Evolutionary conservation across 495 filamentous ascomycete genomes (phyloP).

Genomic region (Penicillium chermesinum): DNA sequence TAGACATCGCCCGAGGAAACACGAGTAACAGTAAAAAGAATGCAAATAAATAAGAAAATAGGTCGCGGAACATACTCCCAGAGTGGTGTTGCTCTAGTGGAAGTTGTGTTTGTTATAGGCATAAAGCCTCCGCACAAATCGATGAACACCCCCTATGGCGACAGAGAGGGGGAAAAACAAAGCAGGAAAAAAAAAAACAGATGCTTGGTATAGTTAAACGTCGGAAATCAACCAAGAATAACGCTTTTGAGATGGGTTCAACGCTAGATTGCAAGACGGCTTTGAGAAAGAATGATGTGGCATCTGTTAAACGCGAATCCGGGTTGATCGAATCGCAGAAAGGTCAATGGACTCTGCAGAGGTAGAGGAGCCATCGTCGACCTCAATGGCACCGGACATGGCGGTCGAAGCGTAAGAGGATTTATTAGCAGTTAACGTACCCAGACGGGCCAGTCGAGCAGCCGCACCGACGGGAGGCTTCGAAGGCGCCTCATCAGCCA

Average conservation of each 20-base stretch:
- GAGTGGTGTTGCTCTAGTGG: too few species aligned
- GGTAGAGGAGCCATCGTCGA: slow-evolving; percentile 34
- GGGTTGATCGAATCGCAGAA: slow-evolving; percentile 35
- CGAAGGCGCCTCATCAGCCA: slow-evolving; percentile 8
- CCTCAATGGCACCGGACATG: slow-evolving; percentile 32
- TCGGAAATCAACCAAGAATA: not conserved
- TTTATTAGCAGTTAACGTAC: slow-evolving; percentile 10
- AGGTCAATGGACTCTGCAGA: slow-evolving; percentile 41
- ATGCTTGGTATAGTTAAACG: not conserved
- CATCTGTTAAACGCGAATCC: slow-evolving; percentile 21
- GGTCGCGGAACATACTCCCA: too few species aligned
- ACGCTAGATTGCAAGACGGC: slow-evolving; percentile 22
- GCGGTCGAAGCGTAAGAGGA: slow-evolving; percentile 9
- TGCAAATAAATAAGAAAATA: too few species aligned
- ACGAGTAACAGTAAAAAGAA: not conserved
- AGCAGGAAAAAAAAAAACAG: not conserved
- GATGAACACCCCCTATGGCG: too few species aligned
- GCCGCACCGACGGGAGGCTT: slow-evolving; percentile 17
- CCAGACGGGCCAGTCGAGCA: slow-evolving; percentile 18
- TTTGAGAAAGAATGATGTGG: slow-evolving; percentile 1
- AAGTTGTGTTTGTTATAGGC: too few species aligned
- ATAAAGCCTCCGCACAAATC: too few species aligned
- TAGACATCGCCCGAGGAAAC: not conserved
- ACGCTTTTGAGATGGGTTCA: slow-evolving; percentile 19
- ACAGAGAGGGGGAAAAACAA: not conserved